Base-by-base conservation (phyloP, 2,329 filamentous ascomycete species). In the Aspergillus nomiae region DNA sequence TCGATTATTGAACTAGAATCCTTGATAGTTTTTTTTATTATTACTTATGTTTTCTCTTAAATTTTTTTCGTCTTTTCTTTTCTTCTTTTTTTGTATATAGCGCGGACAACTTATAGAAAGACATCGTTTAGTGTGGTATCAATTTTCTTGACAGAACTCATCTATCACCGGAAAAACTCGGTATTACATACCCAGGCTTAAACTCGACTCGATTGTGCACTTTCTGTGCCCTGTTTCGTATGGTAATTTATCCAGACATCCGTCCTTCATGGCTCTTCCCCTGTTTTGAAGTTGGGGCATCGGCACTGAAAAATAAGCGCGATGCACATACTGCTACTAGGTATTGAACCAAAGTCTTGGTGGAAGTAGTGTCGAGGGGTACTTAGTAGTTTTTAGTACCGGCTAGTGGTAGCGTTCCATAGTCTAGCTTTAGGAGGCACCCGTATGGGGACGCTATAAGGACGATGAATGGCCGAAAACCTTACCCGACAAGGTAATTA, bases 1-100 rank as follows among this genome's bases (percentile, higher is more conserved):
- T 58, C 56, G 56, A 32, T 21, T 56, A 66, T 38, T 56, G 41
- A 34, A 26, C 51, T 30, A 41, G 45, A 59, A n/a, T 19, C 5
- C 26, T 28, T 28, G 26, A 28, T 28, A 19, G 2, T 12, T 3
- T 34, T 34, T 12, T 16, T 4, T 28, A 28, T 28, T 3, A 4
- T 28, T 28, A 3, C 26, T 28, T 28, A 28, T 28, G 26, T 28
- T 32, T 36, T 21, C 21, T 26, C 21, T 24, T 24, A 24, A n/a
- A n/a, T 24, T 24, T 24, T 24, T 24, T 24, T 24, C 21, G 21
- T 2, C 21, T 26, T 54, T 19, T 50, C 16, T 54, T 36, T 21
- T 50, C 16, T 54, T 36, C 14, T 36, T 36, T n/a, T 55, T 14
- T 24, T 38, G 21, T 55, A 55, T 55, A 55, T 48, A 28, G 16